Conservation (phyloP, 1,284 basidiomycete genomes). For the Caloboletus firmus region DNA sequence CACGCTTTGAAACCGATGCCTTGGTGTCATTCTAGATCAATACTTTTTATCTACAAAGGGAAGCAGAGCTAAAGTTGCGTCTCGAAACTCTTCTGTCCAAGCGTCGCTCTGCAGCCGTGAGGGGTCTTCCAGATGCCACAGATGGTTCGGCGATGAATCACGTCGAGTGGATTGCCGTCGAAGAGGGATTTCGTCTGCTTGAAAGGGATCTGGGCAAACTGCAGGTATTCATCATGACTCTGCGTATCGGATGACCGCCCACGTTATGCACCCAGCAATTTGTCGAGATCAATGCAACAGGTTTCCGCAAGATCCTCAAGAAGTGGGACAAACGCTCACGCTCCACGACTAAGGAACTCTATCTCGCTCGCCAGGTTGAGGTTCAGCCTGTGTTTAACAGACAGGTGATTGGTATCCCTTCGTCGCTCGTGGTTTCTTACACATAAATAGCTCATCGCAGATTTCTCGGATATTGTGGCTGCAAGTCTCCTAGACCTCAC, state of each 20-base stretch:
- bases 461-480: conserved; percentile 93
- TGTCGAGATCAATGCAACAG: conserved; percentile 96
- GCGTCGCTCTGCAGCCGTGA: conserved; percentile 78
- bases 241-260: conserved; percentile 22
- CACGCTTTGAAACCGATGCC: conserved; percentile 1
- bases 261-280: conserved; percentile 68
- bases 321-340: conserved; percentile 99
- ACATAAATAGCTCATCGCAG: conserved; percentile 74
- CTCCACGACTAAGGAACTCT: conserved; percentile 93
- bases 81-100: conserved; percentile 94
- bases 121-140: conserved; percentile 62
- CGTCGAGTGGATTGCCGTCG: conserved; percentile 90
- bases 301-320: conserved; percentile 97
- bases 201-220: conserved; percentile 97
- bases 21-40: conserved; percentile 72
- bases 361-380: conserved; percentile 95
- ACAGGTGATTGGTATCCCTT: conserved; percentile 56
- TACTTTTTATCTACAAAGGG: conserved; percentile 98
- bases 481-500: conserved; percentile 92
- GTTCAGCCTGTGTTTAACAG: conserved; percentile 98
- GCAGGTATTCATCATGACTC: conserved; percentile 58
- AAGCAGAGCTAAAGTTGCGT: conserved; percentile 90
- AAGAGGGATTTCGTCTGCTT: conserved; percentile 94
- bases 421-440: conserved; percentile 6
- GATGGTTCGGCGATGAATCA: conserved; percentile 64